Evolutionary conservation across 2,329 filamentous ascomycete species (phyloP), one percentile per base, ranked within the genome.

Genomic region (Gnomoniopsis sp.): DNA sequence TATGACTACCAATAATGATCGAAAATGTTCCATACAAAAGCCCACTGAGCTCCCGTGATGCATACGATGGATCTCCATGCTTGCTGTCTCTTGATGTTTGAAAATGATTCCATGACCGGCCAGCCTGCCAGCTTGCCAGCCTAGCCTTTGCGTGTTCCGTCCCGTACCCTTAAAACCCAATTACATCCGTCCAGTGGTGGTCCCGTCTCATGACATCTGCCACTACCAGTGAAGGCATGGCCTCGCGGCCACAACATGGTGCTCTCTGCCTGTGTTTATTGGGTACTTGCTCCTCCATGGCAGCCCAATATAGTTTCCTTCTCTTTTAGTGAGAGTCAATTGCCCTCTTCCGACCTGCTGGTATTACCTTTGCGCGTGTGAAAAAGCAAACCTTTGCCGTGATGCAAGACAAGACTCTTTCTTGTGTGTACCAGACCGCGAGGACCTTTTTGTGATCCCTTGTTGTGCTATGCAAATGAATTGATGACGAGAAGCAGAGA

Each of bases 391-490:
- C 56, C 53, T 59, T 47, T 59, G 59, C 59, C 38, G 54, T 49
- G 33, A 50, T 53, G 52, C 47, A 49, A 53, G 33, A 58, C 36
- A 56, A 56, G 43, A 58, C 52, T 53, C 49, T 49, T 46, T 52
- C 23, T 52, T 46, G 38, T 50, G 41, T 59, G 56, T 49, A 46
- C 56, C 52, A 59, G 56, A 56, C 59, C 52, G 52, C 49, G 21
- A 53, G 49, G 49, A 49, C 53, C 26, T 56, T 48, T 38, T 52
- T 52, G 48, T 41, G 54, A 61, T 61, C 47, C 59, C 56, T n/a
- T 50, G 53, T 47, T 55, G 36, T 61, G 57, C 59, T 61, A 61
- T 61, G 59, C 59, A 61, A 59, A 49, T 59, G 59, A 56, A 59
- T 49, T 52, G 41, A 49, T 34, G 49, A 48, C 44, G 50, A 49